These are phyloP conservation scores for Pythium dissotocum DNA, from an alignment of 352 stramenopile species.

Conservation along the genomic window DNA sequence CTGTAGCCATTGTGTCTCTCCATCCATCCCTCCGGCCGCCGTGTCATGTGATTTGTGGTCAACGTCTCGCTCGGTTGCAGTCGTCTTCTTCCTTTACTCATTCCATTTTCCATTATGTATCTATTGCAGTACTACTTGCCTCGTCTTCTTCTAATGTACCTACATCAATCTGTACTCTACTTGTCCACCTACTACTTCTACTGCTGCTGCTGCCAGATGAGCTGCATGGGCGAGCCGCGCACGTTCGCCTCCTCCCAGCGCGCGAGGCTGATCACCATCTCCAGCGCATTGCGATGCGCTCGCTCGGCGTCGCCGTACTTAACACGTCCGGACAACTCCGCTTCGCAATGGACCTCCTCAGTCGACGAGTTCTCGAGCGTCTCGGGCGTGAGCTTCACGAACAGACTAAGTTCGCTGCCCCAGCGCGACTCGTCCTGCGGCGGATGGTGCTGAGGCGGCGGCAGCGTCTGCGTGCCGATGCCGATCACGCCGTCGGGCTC, in stretches of 20 bases:
- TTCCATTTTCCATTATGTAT: not conserved
- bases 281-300: slow-evolving; percentile 42
- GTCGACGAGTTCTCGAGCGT: not conserved
- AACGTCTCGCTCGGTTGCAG: too few relatives aligned
- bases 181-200: too few relatives aligned
- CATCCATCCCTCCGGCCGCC: not conserved
- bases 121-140: not conserved
- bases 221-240: slow-evolving; percentile 21
- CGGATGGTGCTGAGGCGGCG: slow-evolving; percentile 10
- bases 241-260: slow-evolving; percentile 61
- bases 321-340: slow-evolving; percentile 40
- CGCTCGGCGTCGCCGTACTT: slow-evolving; percentile 32
- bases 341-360: slow-evolving; percentile 35
- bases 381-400: slow-evolving; percentile 40
- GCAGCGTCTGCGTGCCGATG: slow-evolving; percentile 39
- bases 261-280: slow-evolving; percentile 56
- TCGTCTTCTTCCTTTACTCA: not conserved
- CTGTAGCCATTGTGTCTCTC: not conserved
- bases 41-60: slow-evolving; percentile 3
- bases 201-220: slow-evolving; percentile 5
- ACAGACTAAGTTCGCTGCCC: slow-evolving; percentile 45
- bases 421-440: slow-evolving; percentile 26
- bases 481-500: slow-evolving; percentile 47
- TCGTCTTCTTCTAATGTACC: not conserved
- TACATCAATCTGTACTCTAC: not conserved